These are phyloP conservation scores for Endotrypanum monterogeii DNA, from an alignment of 208 protist species.

Conservation along the genomic window DNA sequence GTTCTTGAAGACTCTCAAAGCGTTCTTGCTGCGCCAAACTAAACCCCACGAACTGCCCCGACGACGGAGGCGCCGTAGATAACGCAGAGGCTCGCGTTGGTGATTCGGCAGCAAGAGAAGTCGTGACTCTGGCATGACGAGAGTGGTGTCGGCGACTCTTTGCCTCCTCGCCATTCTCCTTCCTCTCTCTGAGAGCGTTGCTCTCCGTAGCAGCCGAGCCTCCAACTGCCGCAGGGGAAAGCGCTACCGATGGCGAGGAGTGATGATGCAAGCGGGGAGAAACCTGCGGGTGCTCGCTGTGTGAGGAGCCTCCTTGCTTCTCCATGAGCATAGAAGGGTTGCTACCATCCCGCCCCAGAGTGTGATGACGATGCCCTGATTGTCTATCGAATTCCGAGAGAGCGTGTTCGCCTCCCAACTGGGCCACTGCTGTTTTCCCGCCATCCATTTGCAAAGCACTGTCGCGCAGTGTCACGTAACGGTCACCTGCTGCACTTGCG, in stretches of 20 bases:
- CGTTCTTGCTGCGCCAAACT: constrained; percentile 26
- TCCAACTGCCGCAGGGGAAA: neutral
- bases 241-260: neutral
- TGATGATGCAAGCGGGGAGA: constrained; percentile 8
- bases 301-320: constrained; percentile 7
- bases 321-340: neutral
- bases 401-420: neutral
- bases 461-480: neutral
- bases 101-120: constrained; percentile 9
- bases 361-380: constrained; percentile 6
- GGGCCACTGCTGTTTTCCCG: constrained; percentile 7
- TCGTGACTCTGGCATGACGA: constrained; percentile 2
- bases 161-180: constrained; percentile 13
- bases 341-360: neutral
- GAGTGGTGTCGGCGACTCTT: constrained; percentile 17
- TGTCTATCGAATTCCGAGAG: constrained; percentile 15
- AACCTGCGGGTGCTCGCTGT: constrained; percentile 1
- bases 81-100: neutral
- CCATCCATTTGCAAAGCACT: constrained; percentile 15
- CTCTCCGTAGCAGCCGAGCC: neutral
- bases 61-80: constrained; percentile 10
- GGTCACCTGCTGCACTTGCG: neutral
- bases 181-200: neutral
- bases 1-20: constrained; percentile 32
- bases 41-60: constrained; percentile 21